Percentiles rank a stretch among this genome's conserved stretches.
Conservation (phyloP, 179 eudicot species). For the Amaranthus tricolor region DNA sequence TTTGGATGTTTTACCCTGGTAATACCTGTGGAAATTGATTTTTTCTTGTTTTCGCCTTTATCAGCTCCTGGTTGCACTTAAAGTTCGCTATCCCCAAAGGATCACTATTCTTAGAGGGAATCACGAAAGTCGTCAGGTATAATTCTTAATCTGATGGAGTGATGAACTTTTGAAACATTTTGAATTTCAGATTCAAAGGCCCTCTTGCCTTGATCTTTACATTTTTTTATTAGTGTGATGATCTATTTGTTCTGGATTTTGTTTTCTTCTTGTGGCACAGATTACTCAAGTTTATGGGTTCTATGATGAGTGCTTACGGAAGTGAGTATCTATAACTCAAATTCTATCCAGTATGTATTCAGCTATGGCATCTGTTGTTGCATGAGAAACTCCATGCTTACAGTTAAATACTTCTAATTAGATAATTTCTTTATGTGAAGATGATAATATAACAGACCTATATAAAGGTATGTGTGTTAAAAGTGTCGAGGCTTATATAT, state of each 20-base stretch:
- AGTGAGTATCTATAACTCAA: constrained; percentile 59
- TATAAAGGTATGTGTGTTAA: constrained; percentile 1
- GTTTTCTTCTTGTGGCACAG: constrained; percentile 30
- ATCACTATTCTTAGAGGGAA: constrained; percentile 94
- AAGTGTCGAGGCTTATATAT: background rate
- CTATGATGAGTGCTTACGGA: constrained; percentile 83
- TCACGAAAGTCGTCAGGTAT: constrained; percentile 98
- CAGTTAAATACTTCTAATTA: background rate
- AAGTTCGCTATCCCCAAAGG: constrained; percentile 89
- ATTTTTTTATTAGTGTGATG: background rate
- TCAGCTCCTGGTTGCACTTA: constrained; percentile 89
- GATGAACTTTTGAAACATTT: background rate
- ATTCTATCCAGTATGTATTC: constrained; percentile 1
- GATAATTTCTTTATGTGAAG: constrained; percentile 14
- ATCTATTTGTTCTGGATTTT: constrained; percentile 7
- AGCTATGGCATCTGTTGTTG: constrained; percentile 12
- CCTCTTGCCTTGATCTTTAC: too few relatives aligned
- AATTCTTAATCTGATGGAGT: background rate
- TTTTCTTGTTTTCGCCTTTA: background rate
- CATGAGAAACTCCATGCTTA: constrained; percentile 6
- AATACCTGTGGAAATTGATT: background rate
- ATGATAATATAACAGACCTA: constrained; percentile 2
- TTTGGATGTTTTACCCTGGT: background rate
- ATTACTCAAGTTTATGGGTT: constrained; percentile 98
- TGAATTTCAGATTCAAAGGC: background rate